Percentiles rank a stretch among this genome's conserved stretches.
These are phyloP conservation scores for Fusarium hainanense DNA, from an alignment of 2,329 filamentous ascomycete genomes.

Conservation along the genomic window DNA sequence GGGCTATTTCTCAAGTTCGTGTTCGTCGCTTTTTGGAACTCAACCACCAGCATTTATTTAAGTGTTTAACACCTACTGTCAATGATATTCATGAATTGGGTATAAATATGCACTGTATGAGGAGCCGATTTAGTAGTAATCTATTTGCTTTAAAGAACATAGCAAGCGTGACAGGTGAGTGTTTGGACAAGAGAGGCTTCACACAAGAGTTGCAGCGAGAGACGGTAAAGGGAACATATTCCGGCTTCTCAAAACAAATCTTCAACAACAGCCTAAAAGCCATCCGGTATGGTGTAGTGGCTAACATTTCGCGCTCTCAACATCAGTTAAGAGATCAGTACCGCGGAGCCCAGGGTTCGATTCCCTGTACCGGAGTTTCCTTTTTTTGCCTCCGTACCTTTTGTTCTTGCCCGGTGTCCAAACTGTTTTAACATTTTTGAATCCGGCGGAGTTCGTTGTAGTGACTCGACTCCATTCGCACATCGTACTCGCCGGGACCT, in stretches of 20 bases:
- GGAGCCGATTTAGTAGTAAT: not conserved
- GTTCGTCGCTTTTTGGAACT: not conserved
- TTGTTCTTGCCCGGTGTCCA: rapidly evolving
- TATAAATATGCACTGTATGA: rapidly evolving
- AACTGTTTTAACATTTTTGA: no score
- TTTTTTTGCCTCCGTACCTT: not conserved
- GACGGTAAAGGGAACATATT: not conserved
- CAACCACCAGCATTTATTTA: not conserved
- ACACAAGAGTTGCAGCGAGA: not conserved
- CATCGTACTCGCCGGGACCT: no score
- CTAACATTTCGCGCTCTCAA: conserved; percentile 51
- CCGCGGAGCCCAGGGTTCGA: conserved; percentile 47
- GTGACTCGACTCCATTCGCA: no score
- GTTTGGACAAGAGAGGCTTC: not conserved
- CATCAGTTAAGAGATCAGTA: conserved; percentile 32
- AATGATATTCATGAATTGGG: rapidly evolving
- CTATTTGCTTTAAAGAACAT: rapidly evolving
- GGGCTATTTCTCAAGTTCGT: not conserved
- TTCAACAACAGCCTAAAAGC: no score
- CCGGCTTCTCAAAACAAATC: no score
- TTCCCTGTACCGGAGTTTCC: conserved; percentile 44
- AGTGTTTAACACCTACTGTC: not conserved
- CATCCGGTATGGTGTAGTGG: conserved; percentile 51
- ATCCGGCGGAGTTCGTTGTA: not conserved
- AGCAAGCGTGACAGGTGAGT: not conserved